These are phyloP conservation scores for Parafenestella ontariensis DNA, from an alignment of 2,329 filamentous ascomycete genomes.

Conservation along the genomic window DNA sequence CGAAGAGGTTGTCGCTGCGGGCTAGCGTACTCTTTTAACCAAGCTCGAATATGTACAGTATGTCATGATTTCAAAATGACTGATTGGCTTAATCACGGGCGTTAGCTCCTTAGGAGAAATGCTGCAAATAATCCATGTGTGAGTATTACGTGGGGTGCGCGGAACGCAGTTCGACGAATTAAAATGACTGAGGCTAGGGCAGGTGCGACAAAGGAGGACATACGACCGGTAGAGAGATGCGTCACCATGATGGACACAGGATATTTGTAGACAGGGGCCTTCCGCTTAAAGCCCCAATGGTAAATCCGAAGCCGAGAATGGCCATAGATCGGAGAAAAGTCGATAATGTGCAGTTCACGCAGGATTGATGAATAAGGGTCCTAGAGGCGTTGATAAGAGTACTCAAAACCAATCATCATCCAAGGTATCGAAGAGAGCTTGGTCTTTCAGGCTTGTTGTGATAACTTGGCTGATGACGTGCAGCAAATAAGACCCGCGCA, in stretches of 20 bases:
- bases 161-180: constrained; percentile 5
- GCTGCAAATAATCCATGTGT: constrained; percentile 9
- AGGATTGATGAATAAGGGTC: too few relatives aligned
- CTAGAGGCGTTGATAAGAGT: too few relatives aligned
- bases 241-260: constrained; percentile 22
- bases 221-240: constrained; percentile 8
- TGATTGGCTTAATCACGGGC: constrained; percentile 9
- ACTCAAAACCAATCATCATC: too few relatives aligned
- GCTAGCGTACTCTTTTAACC: background rate
- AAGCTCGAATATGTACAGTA: constrained; percentile 3
- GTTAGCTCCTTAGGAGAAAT: background rate
- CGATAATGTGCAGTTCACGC: background rate
- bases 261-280: constrained; percentile 2
- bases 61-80: constrained; percentile 17
- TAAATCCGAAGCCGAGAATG: background rate
- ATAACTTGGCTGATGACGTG: too few relatives aligned
- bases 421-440: too few relatives aligned
- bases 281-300: background rate
- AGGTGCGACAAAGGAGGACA: background rate
- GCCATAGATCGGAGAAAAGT: constrained; percentile 1
- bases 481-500: too few relatives aligned
- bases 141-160: background rate
- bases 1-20: background rate
- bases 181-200: background rate
- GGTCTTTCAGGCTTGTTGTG: too few relatives aligned